A percentile compares a stretch with the other conserved stretches of the same genome.
phyloP scores from a whole-genome alignment of 352 stramenopile genomes.

The Globisporangium echinulatum region DNA sequence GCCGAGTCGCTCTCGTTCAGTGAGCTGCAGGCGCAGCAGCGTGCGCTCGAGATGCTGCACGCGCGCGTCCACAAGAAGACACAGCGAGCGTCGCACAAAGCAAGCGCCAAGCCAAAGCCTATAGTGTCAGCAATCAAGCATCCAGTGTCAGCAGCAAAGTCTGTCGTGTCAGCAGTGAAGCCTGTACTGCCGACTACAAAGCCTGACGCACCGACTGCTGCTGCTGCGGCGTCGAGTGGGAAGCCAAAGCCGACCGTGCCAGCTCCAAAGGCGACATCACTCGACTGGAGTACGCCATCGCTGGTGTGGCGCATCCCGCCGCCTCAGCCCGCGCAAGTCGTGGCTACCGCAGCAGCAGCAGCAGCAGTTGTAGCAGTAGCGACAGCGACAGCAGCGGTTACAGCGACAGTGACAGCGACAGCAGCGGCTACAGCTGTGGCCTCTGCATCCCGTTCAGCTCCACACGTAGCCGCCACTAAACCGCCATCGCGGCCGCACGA shows the following conservation, averaged over 20 bases:
- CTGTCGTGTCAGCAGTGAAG: background rate
- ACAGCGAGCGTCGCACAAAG: constrained; percentile 14
- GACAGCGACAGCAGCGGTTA: background rate
- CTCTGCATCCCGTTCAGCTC: background rate
- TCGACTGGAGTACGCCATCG: background rate
- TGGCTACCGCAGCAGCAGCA: background rate
- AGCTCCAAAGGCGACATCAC: background rate
- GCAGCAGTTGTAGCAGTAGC: background rate
- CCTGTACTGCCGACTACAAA: background rate
- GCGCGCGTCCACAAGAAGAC: constrained; percentile 4
- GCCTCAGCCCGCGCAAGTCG: background rate
- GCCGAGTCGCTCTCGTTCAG: constrained; percentile 44
- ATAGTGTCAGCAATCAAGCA: background rate
- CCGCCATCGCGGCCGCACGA: constrained; percentile 7
- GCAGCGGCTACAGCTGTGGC: background rate
- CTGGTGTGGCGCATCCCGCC: background rate
- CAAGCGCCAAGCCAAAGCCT: background rate
- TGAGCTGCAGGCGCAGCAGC: constrained; percentile 60
- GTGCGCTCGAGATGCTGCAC: constrained; percentile 27
- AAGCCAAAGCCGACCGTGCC: background rate
- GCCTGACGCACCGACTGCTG: background rate
- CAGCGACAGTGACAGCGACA: background rate
- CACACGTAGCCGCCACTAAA: background rate
- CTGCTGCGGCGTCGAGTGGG: background rate
- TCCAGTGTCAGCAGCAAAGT: background rate